Base-by-base conservation (phyloP, 1,284 basidiomycete species). In the Salmacisia buchloeana region DNA sequence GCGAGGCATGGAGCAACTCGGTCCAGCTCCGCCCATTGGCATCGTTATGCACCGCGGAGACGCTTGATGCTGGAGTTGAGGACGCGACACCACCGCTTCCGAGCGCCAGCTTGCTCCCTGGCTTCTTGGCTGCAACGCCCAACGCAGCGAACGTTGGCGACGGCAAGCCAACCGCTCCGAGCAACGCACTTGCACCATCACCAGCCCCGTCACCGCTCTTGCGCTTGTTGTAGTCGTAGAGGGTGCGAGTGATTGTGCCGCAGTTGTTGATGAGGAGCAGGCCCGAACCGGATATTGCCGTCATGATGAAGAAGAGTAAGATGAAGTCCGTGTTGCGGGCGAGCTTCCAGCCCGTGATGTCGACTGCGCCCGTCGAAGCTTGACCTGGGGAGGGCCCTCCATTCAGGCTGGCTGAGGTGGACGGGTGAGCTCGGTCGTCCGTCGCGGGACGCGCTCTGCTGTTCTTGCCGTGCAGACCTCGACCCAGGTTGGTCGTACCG, bases 191-290 rank as follows among this genome's bases (percentile, higher is more conserved):
- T 33, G 27, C n/a, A n/a, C n/a, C n/a, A 9, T 29, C 38, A 7
- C 13, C 6, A 7, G 15, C 18, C 3, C 23, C 27, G 21, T 25
- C n/a, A 21, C 12, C 23, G 23, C 25, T 39, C 10, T 46, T 45
- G 7, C 68, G 69, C 23, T 87, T 85, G 6, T 85, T 85, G 65
- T 88, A 83, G 13, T 88, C 86, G 66, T 87, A 91, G 13, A 97
- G 83, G 0, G 90, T 90, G 76, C 91, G 88, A 0, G 92, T 87
- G 77, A 96, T 91, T 0, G 89, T 88, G n/a, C 92, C 92, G 25
- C 92, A 91, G 71, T 97, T 97, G 81, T 94, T 93, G 81, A 94
- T 93, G 27, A 59, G 64, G 7, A 54, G 91, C 34, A 97, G 72
- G 0, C 93, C 92, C 1, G 89, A 91, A 13, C 93, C 93, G 65